Percentiles rank a stretch among this genome's conserved stretches.
phyloP scores from a whole-genome alignment of 2,329 filamentous ascomycete species.

The Aspergillus sojae region DNA sequence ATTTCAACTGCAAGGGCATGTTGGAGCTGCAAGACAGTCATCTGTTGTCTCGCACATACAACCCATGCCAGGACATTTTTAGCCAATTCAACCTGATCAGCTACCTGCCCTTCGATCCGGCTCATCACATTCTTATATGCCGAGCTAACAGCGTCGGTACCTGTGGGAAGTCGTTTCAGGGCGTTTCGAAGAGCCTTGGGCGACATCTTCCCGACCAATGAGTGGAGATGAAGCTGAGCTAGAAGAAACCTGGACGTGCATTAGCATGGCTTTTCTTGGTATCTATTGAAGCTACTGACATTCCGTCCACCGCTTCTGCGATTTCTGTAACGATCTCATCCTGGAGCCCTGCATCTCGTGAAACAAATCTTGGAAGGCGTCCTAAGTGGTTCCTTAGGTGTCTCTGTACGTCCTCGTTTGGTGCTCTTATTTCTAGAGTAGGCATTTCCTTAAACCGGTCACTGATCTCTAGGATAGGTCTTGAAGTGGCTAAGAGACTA shows the following conservation, averaged over 20 bases:
- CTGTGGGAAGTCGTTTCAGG: background rate
- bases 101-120: constrained; percentile 45
- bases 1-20: constrained; percentile 48
- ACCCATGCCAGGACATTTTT: constrained; percentile 47
- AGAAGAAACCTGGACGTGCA: constrained; percentile 26
- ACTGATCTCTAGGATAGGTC: background rate
- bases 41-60: constrained; percentile 35
- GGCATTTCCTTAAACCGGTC: background rate
- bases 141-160: background rate
- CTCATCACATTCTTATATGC: constrained; percentile 35
- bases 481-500: background rate
- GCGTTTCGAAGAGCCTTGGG: constrained; percentile 23
- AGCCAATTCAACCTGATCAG: constrained; percentile 38
- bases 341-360: background rate
- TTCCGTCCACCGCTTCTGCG: constrained; percentile 30
- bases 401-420: background rate
- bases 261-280: too few relatives aligned
- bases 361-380: background rate
- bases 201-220: constrained; percentile 18
- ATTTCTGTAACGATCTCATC: constrained; percentile 19
- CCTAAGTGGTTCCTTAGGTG: background rate
- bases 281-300: constrained; percentile 28
- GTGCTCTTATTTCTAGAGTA: background rate
- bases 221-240: constrained; percentile 26
- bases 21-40: constrained; percentile 42